Base-by-base conservation (phyloP, 2,329 filamentous ascomycete species). In the Colletotrichum ledebouriae region DNA sequence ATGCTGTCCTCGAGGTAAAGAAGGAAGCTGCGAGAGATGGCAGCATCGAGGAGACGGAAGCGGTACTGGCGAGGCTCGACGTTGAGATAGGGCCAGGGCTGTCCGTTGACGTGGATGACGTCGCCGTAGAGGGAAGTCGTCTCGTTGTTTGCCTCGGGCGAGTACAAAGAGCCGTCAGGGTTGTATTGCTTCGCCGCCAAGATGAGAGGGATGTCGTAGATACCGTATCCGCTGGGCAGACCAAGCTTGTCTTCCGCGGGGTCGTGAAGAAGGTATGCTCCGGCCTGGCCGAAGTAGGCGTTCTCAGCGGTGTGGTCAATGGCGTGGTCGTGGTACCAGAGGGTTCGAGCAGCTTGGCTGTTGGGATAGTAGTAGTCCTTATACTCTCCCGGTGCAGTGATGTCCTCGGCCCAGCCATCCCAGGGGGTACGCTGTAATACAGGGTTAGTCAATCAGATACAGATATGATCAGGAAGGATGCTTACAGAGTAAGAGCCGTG, bases 341-440 rank as follows among this genome's bases (percentile, higher is more conserved):
- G 79, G 0, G 83, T 82, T 34, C 85, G 77, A 2, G 79, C 83
- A 44, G 76, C 76, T 70, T 86, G 83, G 29, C 74, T 75, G 73
- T 87, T 87, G 44, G 85, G 84, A 68, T 86, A 87, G 75, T 86
- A 87, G 74, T 87, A 87, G 67, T 88, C 74, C 73, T 87, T 86
- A 74, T 81, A 86, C 71, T 86, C 75, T 2, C 83, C 83, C 2
- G 79, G 77, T 2, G 75, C 39, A 0, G 83, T 81, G 22, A 80
- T 76, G 70, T 87, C 85, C 56, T 81, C 80, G 4, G 84, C 84
- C 83, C 84, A 86, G 0, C 85, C 85, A 69, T 86, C 75, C 58
- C 71, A 76, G 10, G 82, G 81, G 7, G 82, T 78, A 37, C 81
- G 77, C 73, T 75, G 49, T 6, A 10, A 0, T 12, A n/a, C 39